Percentiles rank a stretch among this genome's conserved stretches.
phyloP scores from a whole-genome alignment of 2,329 filamentous ascomycete genomes.

The Kalaharituber pfeilii region DNA sequence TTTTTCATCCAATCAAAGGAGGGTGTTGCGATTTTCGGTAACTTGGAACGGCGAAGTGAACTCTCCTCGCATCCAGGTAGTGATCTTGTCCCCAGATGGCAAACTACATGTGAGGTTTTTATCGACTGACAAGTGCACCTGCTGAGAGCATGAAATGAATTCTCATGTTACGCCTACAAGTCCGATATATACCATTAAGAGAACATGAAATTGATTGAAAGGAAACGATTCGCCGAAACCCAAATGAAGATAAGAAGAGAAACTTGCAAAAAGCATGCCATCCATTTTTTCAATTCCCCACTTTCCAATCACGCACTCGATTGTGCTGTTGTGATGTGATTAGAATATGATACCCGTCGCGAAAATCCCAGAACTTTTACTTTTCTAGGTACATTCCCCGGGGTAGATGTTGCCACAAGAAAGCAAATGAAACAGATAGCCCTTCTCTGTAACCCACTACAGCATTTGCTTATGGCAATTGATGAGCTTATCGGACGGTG shows the following conservation, averaged over 20 bases:
- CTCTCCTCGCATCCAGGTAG: too few species aligned
- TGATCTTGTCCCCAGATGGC: too few species aligned
- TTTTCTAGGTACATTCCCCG: not conserved
- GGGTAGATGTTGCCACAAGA: not conserved
- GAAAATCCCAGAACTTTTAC: not conserved
- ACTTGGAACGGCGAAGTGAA: too few species aligned
- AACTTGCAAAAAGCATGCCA: not conserved
- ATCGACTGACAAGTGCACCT: too few species aligned
- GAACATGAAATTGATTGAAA: not conserved
- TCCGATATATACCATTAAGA: not conserved
- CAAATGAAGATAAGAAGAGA: not conserved
- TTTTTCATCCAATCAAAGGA: too few species aligned
- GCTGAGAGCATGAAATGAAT: too few species aligned
- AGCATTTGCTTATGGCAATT: not conserved
- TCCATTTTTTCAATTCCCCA: not conserved
- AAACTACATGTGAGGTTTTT: too few species aligned
- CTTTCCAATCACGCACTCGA: not conserved
- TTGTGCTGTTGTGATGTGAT: not conserved
- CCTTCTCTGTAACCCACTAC: not conserved
- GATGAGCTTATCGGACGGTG: slow-evolving; percentile 77
- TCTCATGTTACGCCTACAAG: not conserved
- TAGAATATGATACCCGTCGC: too few species aligned
- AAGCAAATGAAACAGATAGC: not conserved
- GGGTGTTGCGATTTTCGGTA: not conserved
- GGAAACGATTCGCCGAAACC: not conserved